Conservation (phyloP, 140 eudicot genomes). For the Stevia rebaudiana region DNA sequence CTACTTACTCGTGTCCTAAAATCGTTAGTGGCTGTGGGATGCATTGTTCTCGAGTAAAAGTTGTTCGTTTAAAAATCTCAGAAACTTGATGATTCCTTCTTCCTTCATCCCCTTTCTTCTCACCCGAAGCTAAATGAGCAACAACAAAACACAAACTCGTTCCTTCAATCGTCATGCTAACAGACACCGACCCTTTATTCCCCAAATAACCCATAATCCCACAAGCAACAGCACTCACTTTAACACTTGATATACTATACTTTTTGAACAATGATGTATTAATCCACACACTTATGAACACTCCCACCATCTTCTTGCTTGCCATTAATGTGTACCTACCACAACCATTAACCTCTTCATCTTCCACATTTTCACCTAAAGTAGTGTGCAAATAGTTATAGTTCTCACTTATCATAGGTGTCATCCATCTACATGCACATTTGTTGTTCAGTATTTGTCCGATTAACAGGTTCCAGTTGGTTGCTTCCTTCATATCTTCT, state of each 20-base stretch:
- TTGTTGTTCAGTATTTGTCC: conserved; percentile 74
- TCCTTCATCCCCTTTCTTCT: conserved; percentile 86
- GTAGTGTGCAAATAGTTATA: conserved; percentile 27
- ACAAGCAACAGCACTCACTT: conserved; percentile 73
- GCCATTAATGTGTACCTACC: conserved; percentile 67
- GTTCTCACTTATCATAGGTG: conserved; percentile 46
- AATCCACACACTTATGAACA: conserved; percentile 84
- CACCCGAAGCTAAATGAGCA: conserved; percentile 92
- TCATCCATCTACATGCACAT: conserved; percentile 62
- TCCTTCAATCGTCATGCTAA: conserved; percentile 75
- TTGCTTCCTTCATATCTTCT: conserved; percentile 78
- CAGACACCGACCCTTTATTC: conserved; percentile 85
- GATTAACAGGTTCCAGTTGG: conserved; percentile 69
- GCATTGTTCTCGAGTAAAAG: conserved; percentile 49
- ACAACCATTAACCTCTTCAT: conserved; percentile 22
- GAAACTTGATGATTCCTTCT: conserved; percentile 76
- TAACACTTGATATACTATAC: conserved; percentile 57
- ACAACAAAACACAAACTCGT: conserved; percentile 77
- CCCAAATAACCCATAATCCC: conserved; percentile 90
- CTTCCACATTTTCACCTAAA: conserved; percentile 21
- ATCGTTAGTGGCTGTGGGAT: conserved; percentile 64
- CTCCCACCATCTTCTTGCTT: conserved; percentile 96
- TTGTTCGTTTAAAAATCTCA: conserved; percentile 67
- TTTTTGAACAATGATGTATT: conserved; percentile 51
- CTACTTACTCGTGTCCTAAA: conserved; percentile 90